A percentile compares a stretch with the other conserved stretches of the same genome.
Conservation (phyloP, 306 rosid species). For the Carpinus fangiana region DNA sequence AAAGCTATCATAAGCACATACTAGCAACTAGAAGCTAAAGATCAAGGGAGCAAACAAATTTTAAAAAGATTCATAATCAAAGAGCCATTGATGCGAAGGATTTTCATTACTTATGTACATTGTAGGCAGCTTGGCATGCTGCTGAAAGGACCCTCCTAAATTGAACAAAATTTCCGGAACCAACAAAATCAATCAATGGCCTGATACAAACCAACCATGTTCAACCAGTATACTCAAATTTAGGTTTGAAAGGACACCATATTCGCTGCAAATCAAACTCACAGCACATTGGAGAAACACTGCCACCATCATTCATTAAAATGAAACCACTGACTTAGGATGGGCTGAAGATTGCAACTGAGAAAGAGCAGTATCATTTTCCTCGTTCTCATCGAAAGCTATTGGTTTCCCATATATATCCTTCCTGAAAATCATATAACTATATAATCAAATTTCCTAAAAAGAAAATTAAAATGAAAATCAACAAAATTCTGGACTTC, state of each 20-base stretch:
- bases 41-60: not conserved
- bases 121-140: constrained; percentile 25
- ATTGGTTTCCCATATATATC: constrained; percentile 49
- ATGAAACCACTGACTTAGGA: constrained; percentile 54
- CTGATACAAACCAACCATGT: constrained; percentile 27
- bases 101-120: constrained; percentile 30
- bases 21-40: not conserved
- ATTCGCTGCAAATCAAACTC: constrained; percentile 18
- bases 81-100: not conserved
- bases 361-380: constrained; percentile 59
- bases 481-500: not conserved
- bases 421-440: constrained; percentile 54
- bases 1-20: not conserved
- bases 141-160: not conserved
- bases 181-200: constrained; percentile 22
- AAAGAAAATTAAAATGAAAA: not conserved
- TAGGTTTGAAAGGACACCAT: constrained; percentile 12
- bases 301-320: constrained; percentile 32
- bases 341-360: constrained; percentile 58
- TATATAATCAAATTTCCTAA: not conserved
- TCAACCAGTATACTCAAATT: constrained; percentile 25
- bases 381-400: constrained; percentile 68
- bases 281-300: constrained; percentile 18
- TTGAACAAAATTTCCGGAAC: constrained; percentile 21
- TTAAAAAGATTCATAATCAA: not conserved